Conservation (phyloP, 2,329 filamentous ascomycete species). For the Clonostachys solani region DNA sequence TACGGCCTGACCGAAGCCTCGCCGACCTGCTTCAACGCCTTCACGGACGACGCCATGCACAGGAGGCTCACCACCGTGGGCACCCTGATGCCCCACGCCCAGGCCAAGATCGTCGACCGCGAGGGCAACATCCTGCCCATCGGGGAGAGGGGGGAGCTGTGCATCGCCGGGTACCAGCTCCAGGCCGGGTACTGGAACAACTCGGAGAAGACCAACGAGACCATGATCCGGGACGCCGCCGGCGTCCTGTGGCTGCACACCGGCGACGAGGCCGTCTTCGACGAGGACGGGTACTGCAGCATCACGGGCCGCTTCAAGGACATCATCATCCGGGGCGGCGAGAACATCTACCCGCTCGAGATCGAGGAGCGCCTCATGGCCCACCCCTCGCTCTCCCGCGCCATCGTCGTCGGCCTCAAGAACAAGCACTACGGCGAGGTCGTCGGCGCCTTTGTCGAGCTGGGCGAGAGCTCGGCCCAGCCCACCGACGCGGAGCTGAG, state of each 20-base stretch:
- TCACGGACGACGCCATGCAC: conserved; percentile 66
- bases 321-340: conserved; percentile 72
- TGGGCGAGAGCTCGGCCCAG: conserved; percentile 23
- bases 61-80: conserved; percentile 69
- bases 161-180: conserved; percentile 73
- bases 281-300: conserved; percentile 63
- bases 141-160: conserved; percentile 68
- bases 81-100: conserved; percentile 69
- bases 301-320: conserved; percentile 78
- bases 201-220: conserved; percentile 65
- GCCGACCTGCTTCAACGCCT: conserved; percentile 78
- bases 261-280: conserved; percentile 66
- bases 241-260: conserved; percentile 61
- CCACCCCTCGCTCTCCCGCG: conserved; percentile 58
- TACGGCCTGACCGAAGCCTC: conserved; percentile 75
- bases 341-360: conserved; percentile 71
- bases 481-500: conserved; percentile 51
- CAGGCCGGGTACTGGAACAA: conserved; percentile 68
- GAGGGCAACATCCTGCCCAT: conserved; percentile 62
- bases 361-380: conserved; percentile 69
- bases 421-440: conserved; percentile 71
- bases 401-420: conserved; percentile 66
- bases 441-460: conserved; percentile 59
- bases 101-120: conserved; percentile 73
- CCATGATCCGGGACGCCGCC: conserved; percentile 47